phyloP scores from a whole-genome alignment of 73 alveolate genomes.

The Paraurostyla sp. region DNA sequence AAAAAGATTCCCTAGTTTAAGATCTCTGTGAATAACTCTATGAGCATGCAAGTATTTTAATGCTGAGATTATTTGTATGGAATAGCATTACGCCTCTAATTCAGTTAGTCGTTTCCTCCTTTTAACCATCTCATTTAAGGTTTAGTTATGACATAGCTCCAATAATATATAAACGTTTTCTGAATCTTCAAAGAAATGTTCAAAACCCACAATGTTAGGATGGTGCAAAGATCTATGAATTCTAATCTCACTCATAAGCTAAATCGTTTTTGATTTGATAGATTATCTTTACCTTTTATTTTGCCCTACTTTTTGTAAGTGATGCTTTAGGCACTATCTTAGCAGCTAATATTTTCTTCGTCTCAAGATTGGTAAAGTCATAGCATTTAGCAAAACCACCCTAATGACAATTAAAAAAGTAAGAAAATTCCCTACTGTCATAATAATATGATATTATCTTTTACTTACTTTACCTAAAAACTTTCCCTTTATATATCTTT shows the following conservation, averaged over 20 bases:
- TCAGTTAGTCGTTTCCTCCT: conserved; percentile 95
- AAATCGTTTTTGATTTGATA: conserved; percentile 45
- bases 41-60: conserved; percentile 87
- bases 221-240: conserved; percentile 97
- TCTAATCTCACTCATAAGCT: conserved; percentile 93
- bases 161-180: conserved; percentile 92
- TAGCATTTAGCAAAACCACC: conserved; percentile 98
- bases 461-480: conserved; percentile 81
- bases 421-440: background rate
- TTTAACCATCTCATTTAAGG: conserved; percentile 93
- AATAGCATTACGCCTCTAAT: conserved; percentile 95
- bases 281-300: conserved; percentile 81
- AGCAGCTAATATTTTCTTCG: conserved; percentile 88
- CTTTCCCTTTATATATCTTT: conserved; percentile 88
- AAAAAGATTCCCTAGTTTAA: conserved; percentile 94
- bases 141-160: conserved; percentile 94
- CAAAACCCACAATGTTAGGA: conserved; percentile 92
- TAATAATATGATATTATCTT: background rate
- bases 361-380: conserved; percentile 90
- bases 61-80: conserved; percentile 89
- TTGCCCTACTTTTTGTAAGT: conserved; percentile 94
- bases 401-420: too few species aligned
- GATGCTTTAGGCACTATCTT: conserved; percentile 94
- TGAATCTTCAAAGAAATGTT: conserved; percentile 96
- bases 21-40: conserved; percentile 95